phyloP scores from a whole-genome alignment of 1,139 yeast species.

The Nakaseomyces uthaithaninus region DNA sequence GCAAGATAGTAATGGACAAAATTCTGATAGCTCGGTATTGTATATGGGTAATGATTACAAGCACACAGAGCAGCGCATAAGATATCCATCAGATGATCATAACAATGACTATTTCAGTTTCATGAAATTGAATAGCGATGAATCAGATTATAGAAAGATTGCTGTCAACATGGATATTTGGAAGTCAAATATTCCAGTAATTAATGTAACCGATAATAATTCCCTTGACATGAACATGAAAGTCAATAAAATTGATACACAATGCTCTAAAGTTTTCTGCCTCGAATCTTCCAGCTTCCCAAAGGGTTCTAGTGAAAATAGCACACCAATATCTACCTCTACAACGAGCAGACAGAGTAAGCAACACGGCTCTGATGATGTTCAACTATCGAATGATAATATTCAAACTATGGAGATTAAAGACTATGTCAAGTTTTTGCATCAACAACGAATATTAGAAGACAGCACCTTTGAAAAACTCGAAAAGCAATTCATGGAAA shows the following conservation, averaged over 20 bases:
- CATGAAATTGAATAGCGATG: neutral
- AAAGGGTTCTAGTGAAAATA: neutral
- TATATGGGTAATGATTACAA: constrained; percentile 1
- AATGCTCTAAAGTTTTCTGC: constrained; percentile 4
- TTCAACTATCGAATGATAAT: neutral
- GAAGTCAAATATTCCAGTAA: constrained; percentile 1
- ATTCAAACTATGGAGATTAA: constrained; percentile 3
- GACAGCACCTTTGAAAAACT: constrained; percentile 7
- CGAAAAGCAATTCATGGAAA: constrained; percentile 6
- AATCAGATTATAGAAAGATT: neutral
- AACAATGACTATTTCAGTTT: constrained; percentile 3
- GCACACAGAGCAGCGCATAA: neutral
- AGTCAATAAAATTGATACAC: neutral
- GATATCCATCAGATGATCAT: neutral
- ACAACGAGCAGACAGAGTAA: neutral
- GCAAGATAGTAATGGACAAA: constrained; percentile 1
- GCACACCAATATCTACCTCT: neutral
- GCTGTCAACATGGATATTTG: constrained; percentile 2
- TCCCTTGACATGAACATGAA: neutral
- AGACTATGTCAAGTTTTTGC: constrained; percentile 6
- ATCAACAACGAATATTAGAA: constrained; percentile 5
- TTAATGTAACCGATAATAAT: constrained; percentile 4
- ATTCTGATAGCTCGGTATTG: constrained; percentile 2
- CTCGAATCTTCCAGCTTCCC: neutral
- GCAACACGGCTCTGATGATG: neutral